Evolutionary conservation across 805 yeast species (phyloP).

Genomic region (Candida jianshihensis): DNA sequence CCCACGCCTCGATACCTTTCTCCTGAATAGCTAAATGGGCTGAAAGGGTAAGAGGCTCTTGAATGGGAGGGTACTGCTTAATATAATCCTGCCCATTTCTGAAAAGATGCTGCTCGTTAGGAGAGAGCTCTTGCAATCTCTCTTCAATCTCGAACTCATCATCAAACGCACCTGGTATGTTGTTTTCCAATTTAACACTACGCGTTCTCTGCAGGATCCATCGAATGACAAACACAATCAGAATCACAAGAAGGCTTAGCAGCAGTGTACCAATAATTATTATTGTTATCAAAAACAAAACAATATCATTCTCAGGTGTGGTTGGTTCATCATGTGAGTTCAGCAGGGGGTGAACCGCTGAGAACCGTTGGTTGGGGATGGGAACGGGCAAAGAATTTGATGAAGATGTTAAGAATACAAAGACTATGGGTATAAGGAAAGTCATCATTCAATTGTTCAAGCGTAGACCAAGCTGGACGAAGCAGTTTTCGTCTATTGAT

Average conservation of each 20-base stretch:
- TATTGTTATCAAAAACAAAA: too few relatives aligned
- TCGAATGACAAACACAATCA: constrained; percentile 3
- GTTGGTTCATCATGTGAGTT: too few relatives aligned
- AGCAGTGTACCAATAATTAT: too few relatives aligned
- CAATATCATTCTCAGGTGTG: too few relatives aligned
- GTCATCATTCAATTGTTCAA: too few relatives aligned
- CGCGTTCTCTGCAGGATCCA: constrained; percentile 1
- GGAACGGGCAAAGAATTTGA: too few relatives aligned
- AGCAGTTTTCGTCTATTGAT: too few relatives aligned
- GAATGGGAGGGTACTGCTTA: constrained; percentile 15
- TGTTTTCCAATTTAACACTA: constrained; percentile 18
- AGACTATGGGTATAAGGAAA: too few relatives aligned
- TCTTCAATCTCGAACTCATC: constrained; percentile 41
- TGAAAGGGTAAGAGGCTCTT: constrained; percentile 24
- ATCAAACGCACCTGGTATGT: constrained; percentile 51
- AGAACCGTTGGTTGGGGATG: too few relatives aligned
- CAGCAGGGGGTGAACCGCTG: too few relatives aligned
- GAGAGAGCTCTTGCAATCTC: constrained; percentile 39
- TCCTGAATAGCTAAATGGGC: constrained; percentile 50
- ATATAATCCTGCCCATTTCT: constrained; percentile 37
- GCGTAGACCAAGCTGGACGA: too few relatives aligned
- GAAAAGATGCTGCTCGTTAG: constrained; percentile 47
- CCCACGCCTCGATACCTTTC: constrained; percentile 81
- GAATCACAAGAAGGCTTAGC: constrained; percentile 3
- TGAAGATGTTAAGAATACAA: too few relatives aligned